phyloP scores from a whole-genome alignment of 306 rosid species.

The Prunus mira region DNA sequence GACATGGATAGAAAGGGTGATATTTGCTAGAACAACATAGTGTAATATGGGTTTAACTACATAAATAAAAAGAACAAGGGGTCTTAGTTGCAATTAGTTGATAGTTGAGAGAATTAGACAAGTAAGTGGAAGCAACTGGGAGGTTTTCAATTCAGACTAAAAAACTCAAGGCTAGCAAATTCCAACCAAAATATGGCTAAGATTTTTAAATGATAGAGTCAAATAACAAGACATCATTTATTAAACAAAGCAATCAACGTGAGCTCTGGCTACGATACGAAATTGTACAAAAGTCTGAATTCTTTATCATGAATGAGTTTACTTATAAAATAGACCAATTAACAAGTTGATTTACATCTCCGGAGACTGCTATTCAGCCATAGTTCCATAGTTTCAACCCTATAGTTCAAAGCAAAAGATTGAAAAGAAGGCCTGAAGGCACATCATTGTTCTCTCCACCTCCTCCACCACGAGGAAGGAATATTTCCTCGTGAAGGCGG shows the following conservation, averaged over 20 bases:
- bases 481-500: constrained; percentile 51
- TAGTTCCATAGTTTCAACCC: background rate
- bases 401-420: background rate
- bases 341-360: background rate
- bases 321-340: constrained; percentile 2
- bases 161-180: no score
- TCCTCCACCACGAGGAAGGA: constrained; percentile 56
- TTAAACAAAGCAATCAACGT: background rate
- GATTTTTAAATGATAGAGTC: background rate
- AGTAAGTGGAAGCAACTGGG: no score
- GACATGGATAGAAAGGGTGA: no score
- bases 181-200: background rate
- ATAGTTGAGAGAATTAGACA: no score
- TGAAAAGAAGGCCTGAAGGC: background rate
- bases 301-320: background rate
- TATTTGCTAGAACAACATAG: no score
- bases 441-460: constrained; percentile 48
- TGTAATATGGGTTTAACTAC: no score
- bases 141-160: no score
- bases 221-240: background rate
- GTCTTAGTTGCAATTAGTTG: no score
- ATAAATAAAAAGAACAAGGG: no score
- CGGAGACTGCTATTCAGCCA: background rate
- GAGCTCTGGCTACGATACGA: background rate
- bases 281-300: background rate